Evolutionary conservation across 768 basidiomycete genomes (phyloP), one percentile per base, ranked within the genome.

Genomic region (Tulasnella sp.): DNA sequence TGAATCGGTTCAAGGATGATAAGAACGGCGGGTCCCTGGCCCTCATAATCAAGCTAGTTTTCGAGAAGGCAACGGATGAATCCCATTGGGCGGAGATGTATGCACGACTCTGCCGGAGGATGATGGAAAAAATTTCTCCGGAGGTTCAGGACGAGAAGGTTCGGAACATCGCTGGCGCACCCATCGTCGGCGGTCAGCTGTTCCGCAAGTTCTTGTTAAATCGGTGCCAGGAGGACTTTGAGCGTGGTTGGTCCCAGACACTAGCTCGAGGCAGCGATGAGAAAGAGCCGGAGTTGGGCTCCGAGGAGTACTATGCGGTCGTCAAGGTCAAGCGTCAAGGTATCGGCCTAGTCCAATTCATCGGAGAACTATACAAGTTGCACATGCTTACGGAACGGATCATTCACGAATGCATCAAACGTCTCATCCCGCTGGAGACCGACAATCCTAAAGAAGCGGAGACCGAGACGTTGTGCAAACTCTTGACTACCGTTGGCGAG

Each of bases 181-280:
- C 81, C 22, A 80, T 84, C 74, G 81, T 82, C 37, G 86, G 86
- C 58, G 85, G 85, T 74, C 81, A 81, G 3, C 80, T 86, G 36
- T 86, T 86, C 85, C 81, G 86, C 74, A 84, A 85, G 79, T 86
- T 86, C 82, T 82, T 86, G 58, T 81, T 86, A 72, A 85, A 84
- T 75, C 82, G 85, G 67, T 86, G 86, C 81, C 86, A 86, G 78
- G 83, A 85, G 78, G 85, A 86, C 78, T 86, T 86, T 79, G 85
- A 86, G 81, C 78, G 14, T 77, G 96, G 96, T 6, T 98, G 96
- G 96, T 88, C 91, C 45, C 89, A 90, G 34, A 93, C 38, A n/a
- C 31, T 2, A 34, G 75, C 77, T n/a, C 31, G 76, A 36, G 0
- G 76, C 84, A 77, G 82, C 82, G 29, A 80, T 82, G 74, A 83